A percentile compares a stretch with the other conserved stretches of the same genome.
Conservation (phyloP, 371 early-diverging fungal genomes). For the Blastocladiella emersonii region DNA sequence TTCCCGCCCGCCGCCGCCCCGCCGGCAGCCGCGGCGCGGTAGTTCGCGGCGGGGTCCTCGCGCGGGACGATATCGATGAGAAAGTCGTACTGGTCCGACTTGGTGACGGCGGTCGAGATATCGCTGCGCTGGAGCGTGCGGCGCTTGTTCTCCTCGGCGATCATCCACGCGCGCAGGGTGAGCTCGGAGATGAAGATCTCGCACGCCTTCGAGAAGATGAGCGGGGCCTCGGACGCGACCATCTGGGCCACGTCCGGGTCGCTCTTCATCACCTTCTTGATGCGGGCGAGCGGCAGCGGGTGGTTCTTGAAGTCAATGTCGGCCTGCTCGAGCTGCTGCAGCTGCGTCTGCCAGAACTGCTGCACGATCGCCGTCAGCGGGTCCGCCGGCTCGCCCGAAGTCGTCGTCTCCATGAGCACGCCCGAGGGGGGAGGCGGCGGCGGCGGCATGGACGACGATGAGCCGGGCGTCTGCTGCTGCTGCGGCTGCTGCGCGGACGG, state of each 20-base stretch:
- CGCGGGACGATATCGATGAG: conserved; percentile 96
- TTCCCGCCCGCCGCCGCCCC: no score
- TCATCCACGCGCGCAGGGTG: conserved; percentile 94
- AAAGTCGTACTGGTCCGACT: conserved; percentile 97
- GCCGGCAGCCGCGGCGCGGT: no score
- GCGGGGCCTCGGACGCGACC: conserved; percentile 52
- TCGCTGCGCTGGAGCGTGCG: conserved; percentile 94
- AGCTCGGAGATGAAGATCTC: conserved; percentile 95
- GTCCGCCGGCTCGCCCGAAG: no score
- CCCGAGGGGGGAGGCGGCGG: no score
- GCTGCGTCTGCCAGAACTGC: conserved; percentile 18
- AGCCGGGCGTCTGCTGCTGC: no score
- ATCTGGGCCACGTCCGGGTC: conserved; percentile 44
- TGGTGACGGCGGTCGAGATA: conserved; percentile 83
- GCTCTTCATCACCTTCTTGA: conserved; percentile 99
- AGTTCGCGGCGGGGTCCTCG: conserved; percentile 43
- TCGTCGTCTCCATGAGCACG: no score
- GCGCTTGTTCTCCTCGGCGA: conserved; percentile 97
- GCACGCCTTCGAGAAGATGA: conserved; percentile 92
- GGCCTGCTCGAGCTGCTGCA: conserved; percentile 15
- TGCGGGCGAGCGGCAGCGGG: conserved; percentile 88
- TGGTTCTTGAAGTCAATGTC: conserved; percentile 76
- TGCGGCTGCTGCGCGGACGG: no score
- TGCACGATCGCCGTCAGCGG: no score
- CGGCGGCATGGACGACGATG: no score